Base-by-base conservation (phyloP, 1,139 yeast genomes). In the Scheffersomyces titani region DNA sequence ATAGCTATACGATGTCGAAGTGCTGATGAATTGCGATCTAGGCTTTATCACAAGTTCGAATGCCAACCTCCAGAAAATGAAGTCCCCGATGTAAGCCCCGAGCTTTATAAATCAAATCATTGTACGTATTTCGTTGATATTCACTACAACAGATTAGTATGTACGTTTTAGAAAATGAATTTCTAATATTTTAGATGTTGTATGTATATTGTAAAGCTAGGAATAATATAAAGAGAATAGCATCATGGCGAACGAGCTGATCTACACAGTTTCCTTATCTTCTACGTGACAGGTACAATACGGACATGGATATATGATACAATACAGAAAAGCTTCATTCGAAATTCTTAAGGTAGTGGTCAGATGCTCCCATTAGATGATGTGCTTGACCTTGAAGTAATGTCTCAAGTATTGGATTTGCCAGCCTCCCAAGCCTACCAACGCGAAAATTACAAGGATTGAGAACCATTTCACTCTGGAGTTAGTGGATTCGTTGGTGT, bases 401-500 rank as follows among this genome's bases (percentile, higher is more conserved):
- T 90, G 89, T 78, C 97, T 89, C 77, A 93, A 85, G 77, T 94
- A 93, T 69, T 87, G 86, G 62, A 94, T 83, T 80, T 93, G 98
- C 96, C 98, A 93, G 51, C 82, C 87, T 51, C 98, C 97, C 65
- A 94, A 86, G 30, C 87, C 86, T 55, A 92, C 70, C 71, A 94
- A 83, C 45, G 92, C 80, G 49, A 88, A 44, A 60, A 92, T 81
- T 61, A 92, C 85, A 49, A 87, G 70, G 51, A 90, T 66, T 40
- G 97, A 90, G 72, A 94, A 94, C 77, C 88, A 86, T 78, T 92
- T 89, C 61, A 93, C 97, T 73, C 96, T 84, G 60, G 87, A 79
- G 73, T 90, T 90, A 57, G 99, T 94, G 53, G 96, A 88, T 78
- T 94, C 99, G 75, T 94, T 94, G 57, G 99, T 94, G 73, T 94